These are phyloP conservation scores for Paraphoma sp. DNA, from an alignment of 2,329 filamentous ascomycete genomes.

Conservation along the genomic window DNA sequence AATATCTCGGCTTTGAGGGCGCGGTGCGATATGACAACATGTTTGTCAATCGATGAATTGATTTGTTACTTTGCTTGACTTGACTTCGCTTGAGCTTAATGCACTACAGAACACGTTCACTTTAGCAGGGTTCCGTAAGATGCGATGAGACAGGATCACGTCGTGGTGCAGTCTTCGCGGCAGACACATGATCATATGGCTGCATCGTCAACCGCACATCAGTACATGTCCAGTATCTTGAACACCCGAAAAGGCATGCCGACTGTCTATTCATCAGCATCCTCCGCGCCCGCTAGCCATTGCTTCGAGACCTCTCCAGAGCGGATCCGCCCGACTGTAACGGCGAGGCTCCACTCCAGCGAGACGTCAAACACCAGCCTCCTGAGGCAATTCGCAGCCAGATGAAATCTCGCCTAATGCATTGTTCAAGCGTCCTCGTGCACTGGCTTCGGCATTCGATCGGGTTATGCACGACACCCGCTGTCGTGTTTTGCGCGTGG, in stretches of 20 bases:
- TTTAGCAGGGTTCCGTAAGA: too few relatives aligned
- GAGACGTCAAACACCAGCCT: constrained; percentile 23
- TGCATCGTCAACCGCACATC: too few relatives aligned
- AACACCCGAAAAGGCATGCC: too few relatives aligned
- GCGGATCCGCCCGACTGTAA: constrained; percentile 19
- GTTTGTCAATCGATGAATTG: not conserved
- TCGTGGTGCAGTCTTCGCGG: too few relatives aligned
- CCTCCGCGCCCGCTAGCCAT: too few relatives aligned
- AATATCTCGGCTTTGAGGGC: too few relatives aligned
- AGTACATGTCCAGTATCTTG: too few relatives aligned
- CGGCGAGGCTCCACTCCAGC: constrained; percentile 15
- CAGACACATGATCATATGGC: too few relatives aligned
- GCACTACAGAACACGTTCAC: too few relatives aligned
- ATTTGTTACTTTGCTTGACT: not conserved
- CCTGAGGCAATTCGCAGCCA: constrained; percentile 14
- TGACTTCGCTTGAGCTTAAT: too few relatives aligned
- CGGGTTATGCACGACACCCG: constrained; percentile 13
- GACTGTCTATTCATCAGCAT: too few relatives aligned
- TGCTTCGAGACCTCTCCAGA: not conserved
- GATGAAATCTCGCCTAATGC: constrained; percentile 10
- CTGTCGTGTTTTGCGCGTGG: constrained; percentile 27
- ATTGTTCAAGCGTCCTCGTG: constrained; percentile 9
- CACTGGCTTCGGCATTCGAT: constrained; percentile 11
- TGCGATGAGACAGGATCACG: too few relatives aligned
- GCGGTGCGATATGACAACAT: not conserved